phyloP scores from a whole-genome alignment of 441 rosid genomes.

The Adansonia grandidieri region DNA sequence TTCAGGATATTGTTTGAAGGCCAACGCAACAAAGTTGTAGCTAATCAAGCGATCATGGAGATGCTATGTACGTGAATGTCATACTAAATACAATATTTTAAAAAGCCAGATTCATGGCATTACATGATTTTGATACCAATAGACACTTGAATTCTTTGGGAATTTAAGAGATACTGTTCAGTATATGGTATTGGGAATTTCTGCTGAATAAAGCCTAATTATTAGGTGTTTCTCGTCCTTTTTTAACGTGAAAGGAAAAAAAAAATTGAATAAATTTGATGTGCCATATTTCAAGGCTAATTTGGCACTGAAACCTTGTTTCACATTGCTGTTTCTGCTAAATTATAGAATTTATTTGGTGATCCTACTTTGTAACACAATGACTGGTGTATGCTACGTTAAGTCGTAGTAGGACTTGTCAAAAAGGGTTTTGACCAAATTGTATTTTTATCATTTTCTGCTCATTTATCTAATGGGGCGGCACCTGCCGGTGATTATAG shows the following conservation, averaged over 20 bases:
- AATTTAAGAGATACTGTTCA: not conserved
- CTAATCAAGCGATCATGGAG: conserved; percentile 8
- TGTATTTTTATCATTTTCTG: too few relatives aligned
- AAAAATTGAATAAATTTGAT: not conserved
- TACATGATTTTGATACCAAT: conserved; percentile 9
- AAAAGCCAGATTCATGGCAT: conserved; percentile 4
- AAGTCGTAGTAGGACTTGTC: too few relatives aligned
- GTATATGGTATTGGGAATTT: conserved; percentile 2
- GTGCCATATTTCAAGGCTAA: not conserved
- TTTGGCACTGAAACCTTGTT: not conserved
- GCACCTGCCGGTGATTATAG: too few relatives aligned
- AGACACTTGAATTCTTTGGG: conserved; percentile 8
- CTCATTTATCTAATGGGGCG: too few relatives aligned
- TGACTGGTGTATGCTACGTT: too few relatives aligned
- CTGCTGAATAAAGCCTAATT: conserved; percentile 9
- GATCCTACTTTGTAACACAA: too few relatives aligned
- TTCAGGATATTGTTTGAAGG: not conserved
- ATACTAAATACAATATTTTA: not conserved
- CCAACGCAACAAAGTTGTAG: not conserved
- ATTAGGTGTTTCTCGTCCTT: not conserved
- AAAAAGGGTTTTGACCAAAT: too few relatives aligned
- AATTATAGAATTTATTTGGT: too few relatives aligned
- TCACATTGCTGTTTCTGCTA: not conserved
- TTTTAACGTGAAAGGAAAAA: not conserved
- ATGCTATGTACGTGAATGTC: conserved; percentile 9